A percentile compares a stretch with the other conserved stretches of the same genome.
These are phyloP conservation scores for Trichophyton schoenleinii DNA, from an alignment of 2,329 filamentous ascomycete species.

Conservation along the genomic window DNA sequence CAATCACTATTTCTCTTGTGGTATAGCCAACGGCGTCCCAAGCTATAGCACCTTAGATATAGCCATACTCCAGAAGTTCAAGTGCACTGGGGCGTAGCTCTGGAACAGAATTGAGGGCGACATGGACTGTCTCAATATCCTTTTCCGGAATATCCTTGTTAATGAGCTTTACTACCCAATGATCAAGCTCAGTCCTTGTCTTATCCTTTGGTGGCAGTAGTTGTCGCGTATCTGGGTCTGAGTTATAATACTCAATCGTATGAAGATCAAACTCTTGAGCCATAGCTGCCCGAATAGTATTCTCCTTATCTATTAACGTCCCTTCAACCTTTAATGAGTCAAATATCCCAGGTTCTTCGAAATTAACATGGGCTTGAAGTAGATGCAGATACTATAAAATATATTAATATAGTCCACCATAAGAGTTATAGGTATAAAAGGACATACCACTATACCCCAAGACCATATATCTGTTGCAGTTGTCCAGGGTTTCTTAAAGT, in stretches of 20 bases:
- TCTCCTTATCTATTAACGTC: not conserved
- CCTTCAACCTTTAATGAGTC: not conserved
- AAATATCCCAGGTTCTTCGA: slow-evolving; percentile 6
- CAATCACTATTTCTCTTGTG: no score
- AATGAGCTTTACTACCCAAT: slow-evolving; percentile 3
- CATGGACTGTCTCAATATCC: slow-evolving; percentile 4
- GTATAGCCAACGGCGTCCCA: no score
- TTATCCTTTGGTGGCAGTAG: slow-evolving; percentile 1
- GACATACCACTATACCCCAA: slow-evolving; percentile 8
- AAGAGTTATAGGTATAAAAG: not conserved
- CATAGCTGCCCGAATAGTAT: not conserved
- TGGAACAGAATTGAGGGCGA: slow-evolving; percentile 1
- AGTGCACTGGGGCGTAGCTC: not conserved
- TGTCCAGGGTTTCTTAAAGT: slow-evolving; percentile 8
- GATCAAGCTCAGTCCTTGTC: slow-evolving; percentile 6
- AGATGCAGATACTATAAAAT: not conserved
- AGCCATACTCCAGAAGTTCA: not conserved
- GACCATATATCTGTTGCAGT: slow-evolving; percentile 8
- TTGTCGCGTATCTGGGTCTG: not conserved
- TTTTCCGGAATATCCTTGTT: slow-evolving; percentile 3
- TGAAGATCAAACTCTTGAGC: slow-evolving; percentile 6
- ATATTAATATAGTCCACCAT: no score
- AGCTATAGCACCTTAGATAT: not conserved
- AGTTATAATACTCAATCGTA: slow-evolving; percentile 4
- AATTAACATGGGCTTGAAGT: slow-evolving; percentile 7